A percentile compares a stretch with the other conserved stretches of the same genome.
Evolutionary conservation across 805 yeast genomes (phyloP).

Genomic region (Cyberlindnera suaveolens): DNA sequence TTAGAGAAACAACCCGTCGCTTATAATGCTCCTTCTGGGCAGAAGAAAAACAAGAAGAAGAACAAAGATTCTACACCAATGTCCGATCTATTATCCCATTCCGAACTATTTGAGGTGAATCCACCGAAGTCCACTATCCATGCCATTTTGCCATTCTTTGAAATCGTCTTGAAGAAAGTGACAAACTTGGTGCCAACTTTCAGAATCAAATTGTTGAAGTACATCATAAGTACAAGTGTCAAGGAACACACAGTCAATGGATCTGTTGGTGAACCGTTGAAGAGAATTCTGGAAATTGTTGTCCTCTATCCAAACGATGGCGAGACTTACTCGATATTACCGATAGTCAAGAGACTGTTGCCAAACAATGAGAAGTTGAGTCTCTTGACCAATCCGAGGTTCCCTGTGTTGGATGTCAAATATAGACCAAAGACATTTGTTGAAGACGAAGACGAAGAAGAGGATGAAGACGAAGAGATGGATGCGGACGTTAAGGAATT

Average conservation of each 20-base stretch:
- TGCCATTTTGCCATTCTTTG: constrained; percentile 37
- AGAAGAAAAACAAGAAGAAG: constrained; percentile 38
- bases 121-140: constrained; percentile 33
- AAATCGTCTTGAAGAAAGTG: constrained; percentile 39
- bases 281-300: constrained; percentile 44
- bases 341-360: constrained; percentile 55
- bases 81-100: constrained; percentile 64
- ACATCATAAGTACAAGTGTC: constrained; percentile 33
- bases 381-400: constrained; percentile 66
- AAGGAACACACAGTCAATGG: constrained; percentile 24
- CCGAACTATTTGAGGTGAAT: constrained; percentile 43
- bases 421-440: constrained; percentile 23
- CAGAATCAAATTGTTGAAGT: constrained; percentile 50
- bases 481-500: constrained; percentile 4
- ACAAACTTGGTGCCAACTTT: constrained; percentile 53
- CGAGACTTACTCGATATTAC: constrained; percentile 59
- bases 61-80: constrained; percentile 40
- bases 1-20: constrained; percentile 26
- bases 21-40: constrained; percentile 11
- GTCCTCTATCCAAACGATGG: constrained; percentile 60
- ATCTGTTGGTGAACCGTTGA: constrained; percentile 21
- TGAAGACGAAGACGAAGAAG: constrained; percentile 16
- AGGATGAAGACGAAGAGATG: constrained; percentile 14
- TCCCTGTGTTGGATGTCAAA: constrained; percentile 40
- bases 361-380: constrained; percentile 45